Base-by-base conservation (phyloP, 78 protist genomes). In the Anaeramoeba flamelloides region DNA sequence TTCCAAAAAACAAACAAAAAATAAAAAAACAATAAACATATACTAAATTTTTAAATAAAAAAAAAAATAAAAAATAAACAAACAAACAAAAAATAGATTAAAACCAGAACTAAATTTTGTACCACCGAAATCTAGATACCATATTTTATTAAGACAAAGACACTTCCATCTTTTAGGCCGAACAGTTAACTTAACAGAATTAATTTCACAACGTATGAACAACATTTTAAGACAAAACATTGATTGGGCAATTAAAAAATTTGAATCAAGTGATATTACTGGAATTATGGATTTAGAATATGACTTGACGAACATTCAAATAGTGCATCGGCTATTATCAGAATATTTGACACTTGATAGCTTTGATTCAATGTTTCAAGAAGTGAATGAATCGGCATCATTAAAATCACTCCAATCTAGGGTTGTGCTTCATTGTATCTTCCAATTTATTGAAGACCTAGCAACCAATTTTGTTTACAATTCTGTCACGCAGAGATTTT, bases 151-250 rank as follows among this genome's bases (percentile, higher is more conserved):
- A 3, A 79, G 82, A 41, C 93, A 90, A 75, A 83, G 90, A 38
- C 92, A 89, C 41, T 74, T 87, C 41, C n/a, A n/a, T 1, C 79
- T 91, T 33, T 82, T 91, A 0, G 94, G 94, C 36, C 85, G 94
- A 33, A 82, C 92, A 26, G 26, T 91, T 1, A 85, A 91, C 76
- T 3, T 91, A 4, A 31, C 2, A 76, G 77, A 34, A 31, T 65
- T 91, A 33, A 22, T 91, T n/a, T 40, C 94, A 31, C 93, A 91
- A 81, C 91, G 94, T 40, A 79, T 91, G 37, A 84, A 81, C 83
- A 34, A 22, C n/a, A 0, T 33, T 1, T 22, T 92, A 12, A 75
- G 87, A 40, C 81, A 79, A 12, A 84, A 90, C 30, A 33, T 91
- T 17, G 91, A 81, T 33, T 32, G 77, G 33, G 94, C 94, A 8